Conservation (phyloP, 1,284 basidiomycete species). For the Ceratobasidium sp. region DNA sequence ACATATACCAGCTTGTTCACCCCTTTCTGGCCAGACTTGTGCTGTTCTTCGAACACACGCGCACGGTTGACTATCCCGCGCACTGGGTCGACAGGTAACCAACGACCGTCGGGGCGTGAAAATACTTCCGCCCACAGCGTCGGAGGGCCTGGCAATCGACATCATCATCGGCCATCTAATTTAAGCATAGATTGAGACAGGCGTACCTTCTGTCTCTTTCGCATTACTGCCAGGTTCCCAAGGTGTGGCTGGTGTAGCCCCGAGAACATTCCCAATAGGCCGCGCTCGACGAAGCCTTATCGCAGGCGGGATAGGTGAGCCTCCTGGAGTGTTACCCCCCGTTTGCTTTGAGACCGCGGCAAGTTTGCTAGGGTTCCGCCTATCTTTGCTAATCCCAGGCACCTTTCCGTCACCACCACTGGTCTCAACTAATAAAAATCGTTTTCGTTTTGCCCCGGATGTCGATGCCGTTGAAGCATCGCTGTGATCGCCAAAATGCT, state of each 20-base stretch:
- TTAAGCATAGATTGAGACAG: background rate
- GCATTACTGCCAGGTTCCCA: slow-evolving; percentile 2
- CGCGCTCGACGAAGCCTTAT: slow-evolving; percentile 40
- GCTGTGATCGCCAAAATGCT: slow-evolving; percentile 55
- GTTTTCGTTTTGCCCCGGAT: slow-evolving; percentile 54
- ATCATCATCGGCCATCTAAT: background rate
- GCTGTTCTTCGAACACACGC: slow-evolving; percentile 76
- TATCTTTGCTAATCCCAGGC: slow-evolving; percentile 61
- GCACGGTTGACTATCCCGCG: slow-evolving; percentile 84
- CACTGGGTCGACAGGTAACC: slow-evolving; percentile 94
- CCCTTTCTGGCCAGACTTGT: slow-evolving; percentile 63
- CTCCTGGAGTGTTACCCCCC: background rate
- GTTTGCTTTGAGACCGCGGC: background rate
- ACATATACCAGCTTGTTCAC: slow-evolving; percentile 92
- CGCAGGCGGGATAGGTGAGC: slow-evolving; percentile 26
- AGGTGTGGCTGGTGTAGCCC: slow-evolving; percentile 19
- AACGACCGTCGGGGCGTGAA: slow-evolving; percentile 89
- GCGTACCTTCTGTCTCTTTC: slow-evolving; percentile 14
- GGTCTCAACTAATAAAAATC: slow-evolving; percentile 21
- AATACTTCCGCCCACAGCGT: slow-evolving; percentile 99
- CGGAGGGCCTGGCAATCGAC: slow-evolving; percentile 69
- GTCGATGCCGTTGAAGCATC: slow-evolving; percentile 59
- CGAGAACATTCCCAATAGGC: slow-evolving; percentile 36
- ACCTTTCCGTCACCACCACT: slow-evolving; percentile 55
- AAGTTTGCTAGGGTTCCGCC: slow-evolving; percentile 50